phyloP scores from a whole-genome alignment of 2,329 filamentous ascomycete genomes.

The Penicillium sp. region DNA sequence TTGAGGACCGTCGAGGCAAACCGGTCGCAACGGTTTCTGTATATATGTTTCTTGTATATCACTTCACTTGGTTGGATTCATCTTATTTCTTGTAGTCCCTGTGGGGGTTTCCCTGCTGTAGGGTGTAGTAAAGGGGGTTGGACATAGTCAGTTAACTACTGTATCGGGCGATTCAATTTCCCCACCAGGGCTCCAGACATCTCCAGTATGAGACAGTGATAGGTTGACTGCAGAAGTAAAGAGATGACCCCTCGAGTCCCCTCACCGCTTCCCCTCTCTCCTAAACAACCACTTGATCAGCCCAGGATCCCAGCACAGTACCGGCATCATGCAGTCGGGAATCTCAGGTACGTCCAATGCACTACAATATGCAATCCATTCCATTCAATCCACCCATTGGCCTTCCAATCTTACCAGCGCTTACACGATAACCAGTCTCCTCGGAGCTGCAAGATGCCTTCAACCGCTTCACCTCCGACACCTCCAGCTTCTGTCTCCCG shows the following conservation, averaged over 20 bases:
- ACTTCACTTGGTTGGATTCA: slow-evolving; percentile 14
- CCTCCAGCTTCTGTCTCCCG: slow-evolving; percentile 44
- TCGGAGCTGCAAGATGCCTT: slow-evolving; percentile 47
- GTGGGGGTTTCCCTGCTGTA: neutral
- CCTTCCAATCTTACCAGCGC: neutral
- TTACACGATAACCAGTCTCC: slow-evolving; percentile 34
- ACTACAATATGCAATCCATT: neutral
- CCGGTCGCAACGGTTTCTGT: slow-evolving; percentile 14
- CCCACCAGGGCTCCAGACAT: neutral
- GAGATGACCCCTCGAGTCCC: slow-evolving; percentile 17
- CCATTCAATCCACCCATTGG: slow-evolving; percentile 3
- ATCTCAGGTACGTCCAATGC: slow-evolving; percentile 39
- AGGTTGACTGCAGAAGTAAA: neutral
- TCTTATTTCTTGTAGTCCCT: neutral
- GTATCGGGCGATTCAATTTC: neutral
- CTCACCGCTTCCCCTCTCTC: slow-evolving; percentile 24
- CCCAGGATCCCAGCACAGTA: slow-evolving; percentile 4
- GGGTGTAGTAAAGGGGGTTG: neutral
- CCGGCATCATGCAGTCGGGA: slow-evolving; percentile 45
- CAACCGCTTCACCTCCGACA: slow-evolving; percentile 39
- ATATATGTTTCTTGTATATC: slow-evolving; percentile 22
- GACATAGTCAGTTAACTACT: no score
- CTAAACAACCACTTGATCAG: slow-evolving; percentile 14
- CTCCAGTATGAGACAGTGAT: neutral
- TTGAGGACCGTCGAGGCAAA: slow-evolving; percentile 3